These are phyloP conservation scores for Didymosphaeria variabile DNA, from an alignment of 2,329 filamentous ascomycete genomes.

Conservation along the genomic window DNA sequence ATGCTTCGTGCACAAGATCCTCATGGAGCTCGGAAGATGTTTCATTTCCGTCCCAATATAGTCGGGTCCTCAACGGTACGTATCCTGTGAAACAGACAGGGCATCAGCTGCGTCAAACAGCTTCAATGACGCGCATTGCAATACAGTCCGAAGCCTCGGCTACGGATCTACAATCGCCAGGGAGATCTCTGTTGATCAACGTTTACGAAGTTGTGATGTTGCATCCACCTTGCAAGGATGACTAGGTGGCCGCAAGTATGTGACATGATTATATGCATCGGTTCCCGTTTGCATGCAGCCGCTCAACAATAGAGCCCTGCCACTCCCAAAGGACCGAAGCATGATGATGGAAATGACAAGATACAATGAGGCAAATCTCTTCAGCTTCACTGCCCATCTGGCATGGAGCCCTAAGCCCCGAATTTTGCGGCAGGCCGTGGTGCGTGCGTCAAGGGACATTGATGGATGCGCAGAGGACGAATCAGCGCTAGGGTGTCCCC, in stretches of 20 bases:
- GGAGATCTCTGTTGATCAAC: background rate
- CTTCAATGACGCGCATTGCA: background rate
- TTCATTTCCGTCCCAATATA: too few species aligned
- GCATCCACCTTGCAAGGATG: background rate
- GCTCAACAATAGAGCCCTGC: background rate
- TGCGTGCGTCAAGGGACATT: slow-evolving; percentile 1
- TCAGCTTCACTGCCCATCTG: background rate
- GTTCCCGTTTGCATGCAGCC: background rate
- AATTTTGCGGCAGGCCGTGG: background rate
- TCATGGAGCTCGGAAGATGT: too few species aligned
- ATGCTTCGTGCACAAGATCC: too few species aligned
- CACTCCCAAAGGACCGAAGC: background rate
- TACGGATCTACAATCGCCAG: background rate
- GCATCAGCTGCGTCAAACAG: background rate
- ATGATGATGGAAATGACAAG: background rate
- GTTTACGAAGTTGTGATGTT: background rate
- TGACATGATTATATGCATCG: background rate
- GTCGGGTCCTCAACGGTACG: too few species aligned
- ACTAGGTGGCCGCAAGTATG: background rate
- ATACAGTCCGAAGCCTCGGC: background rate
- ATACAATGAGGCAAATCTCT: background rate
- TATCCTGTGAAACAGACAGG: background rate
- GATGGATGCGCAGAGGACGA: background rate
- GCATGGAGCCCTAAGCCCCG: background rate
- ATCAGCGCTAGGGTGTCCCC: slow-evolving; percentile 1